These are phyloP conservation scores for Pichia californica DNA, from an alignment of 805 yeast species.

Conservation along the genomic window DNA sequence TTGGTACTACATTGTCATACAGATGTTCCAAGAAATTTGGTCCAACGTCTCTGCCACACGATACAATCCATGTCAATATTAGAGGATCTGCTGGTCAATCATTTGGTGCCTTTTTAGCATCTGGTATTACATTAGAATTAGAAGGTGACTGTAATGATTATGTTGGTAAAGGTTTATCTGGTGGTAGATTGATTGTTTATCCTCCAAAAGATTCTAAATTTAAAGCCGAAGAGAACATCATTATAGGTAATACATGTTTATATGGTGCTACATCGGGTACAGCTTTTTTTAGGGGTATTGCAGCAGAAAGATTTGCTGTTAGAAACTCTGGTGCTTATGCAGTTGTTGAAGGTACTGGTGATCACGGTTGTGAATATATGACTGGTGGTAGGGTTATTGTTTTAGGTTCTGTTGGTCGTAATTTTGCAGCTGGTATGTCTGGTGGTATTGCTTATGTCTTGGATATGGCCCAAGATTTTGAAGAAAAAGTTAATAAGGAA, in stretches of 20 bases:
- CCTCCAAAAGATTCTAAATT: constrained; percentile 82
- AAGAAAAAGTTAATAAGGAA: constrained; percentile 68
- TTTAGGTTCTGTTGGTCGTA: constrained; percentile 84
- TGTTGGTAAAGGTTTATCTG: constrained; percentile 95
- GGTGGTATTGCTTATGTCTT: constrained; percentile 98
- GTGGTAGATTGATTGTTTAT: constrained; percentile 87
- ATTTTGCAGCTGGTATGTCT: constrained; percentile 97
- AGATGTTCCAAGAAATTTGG: constrained; percentile 91
- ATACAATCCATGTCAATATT: constrained; percentile 88
- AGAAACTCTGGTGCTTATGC: constrained; percentile 98
- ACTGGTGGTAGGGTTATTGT: constrained; percentile 98
- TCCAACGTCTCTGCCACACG: constrained; percentile 88
- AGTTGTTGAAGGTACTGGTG: constrained; percentile 96
- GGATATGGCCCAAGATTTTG: constrained; percentile 90
- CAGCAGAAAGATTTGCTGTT: constrained; percentile 97
- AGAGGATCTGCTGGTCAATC: constrained; percentile 97
- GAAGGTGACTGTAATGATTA: constrained; percentile 98
- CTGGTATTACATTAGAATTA: constrained; percentile 89
- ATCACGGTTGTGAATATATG: constrained; percentile 99
- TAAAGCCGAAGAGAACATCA: constrained; percentile 93
- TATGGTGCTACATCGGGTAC: constrained; percentile 97
- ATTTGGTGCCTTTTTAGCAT: constrained; percentile 94
- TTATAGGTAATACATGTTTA: constrained; percentile 95
- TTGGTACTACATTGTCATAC: constrained; percentile 92
- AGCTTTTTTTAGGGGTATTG: constrained; percentile 92